phyloP scores from a whole-genome alignment of 106 monocot genomes.

The Allium sativum region DNA sequence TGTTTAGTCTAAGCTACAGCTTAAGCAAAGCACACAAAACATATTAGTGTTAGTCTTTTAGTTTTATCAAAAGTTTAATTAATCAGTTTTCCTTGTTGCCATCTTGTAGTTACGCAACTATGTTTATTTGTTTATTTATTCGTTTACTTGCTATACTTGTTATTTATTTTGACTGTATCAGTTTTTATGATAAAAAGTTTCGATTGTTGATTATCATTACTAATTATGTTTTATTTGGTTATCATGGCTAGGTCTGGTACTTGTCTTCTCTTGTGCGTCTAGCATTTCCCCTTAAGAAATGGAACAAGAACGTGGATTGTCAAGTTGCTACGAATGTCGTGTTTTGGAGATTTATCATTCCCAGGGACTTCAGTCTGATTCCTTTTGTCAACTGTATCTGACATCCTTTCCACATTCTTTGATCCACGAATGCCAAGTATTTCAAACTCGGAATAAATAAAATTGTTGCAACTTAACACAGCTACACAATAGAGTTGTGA shows the following conservation, averaged over 20 bases:
- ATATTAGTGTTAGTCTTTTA: background rate
- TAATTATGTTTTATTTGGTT: background rate
- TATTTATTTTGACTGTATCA: too few relatives aligned
- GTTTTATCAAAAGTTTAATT: background rate
- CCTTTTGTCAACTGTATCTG: constrained; percentile 85
- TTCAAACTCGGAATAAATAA: constrained; percentile 40
- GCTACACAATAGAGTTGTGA: background rate
- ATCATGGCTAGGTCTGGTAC: constrained; percentile 17
- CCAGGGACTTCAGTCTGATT: constrained; percentile 48
- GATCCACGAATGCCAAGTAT: constrained; percentile 28
- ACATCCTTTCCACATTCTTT: constrained; percentile 26
- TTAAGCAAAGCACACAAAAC: background rate
- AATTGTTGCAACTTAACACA: constrained; percentile 18
- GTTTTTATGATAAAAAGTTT: too few relatives aligned
- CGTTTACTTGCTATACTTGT: too few relatives aligned
- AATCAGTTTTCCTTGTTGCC: background rate
- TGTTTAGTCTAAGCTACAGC: background rate
- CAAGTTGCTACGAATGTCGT: constrained; percentile 43
- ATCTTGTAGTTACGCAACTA: background rate
- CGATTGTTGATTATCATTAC: too few relatives aligned
- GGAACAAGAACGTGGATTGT: constrained; percentile 46
- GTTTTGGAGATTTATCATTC: constrained; percentile 54
- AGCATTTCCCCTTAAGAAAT: constrained; percentile 41
- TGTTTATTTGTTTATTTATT: background rate
- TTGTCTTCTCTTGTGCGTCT: constrained; percentile 14